Conservation (phyloP, 306 rosid species). For the Quercus dentata region DNA sequence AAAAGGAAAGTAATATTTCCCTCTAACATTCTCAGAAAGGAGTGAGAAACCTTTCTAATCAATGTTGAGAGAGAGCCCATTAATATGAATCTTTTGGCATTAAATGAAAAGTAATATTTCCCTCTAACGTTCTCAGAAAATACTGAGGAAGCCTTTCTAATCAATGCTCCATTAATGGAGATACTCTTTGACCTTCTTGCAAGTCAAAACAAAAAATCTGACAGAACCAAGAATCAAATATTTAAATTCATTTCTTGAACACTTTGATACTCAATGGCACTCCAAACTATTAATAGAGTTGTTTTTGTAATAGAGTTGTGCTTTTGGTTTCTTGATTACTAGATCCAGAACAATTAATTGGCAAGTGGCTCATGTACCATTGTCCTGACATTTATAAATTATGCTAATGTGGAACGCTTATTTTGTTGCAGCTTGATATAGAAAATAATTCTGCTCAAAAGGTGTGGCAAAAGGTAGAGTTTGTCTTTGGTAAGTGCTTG, state of each 20-base stretch:
- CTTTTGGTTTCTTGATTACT: not conserved
- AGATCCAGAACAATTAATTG: not conserved
- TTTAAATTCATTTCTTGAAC: not conserved
- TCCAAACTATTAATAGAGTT: not conserved
- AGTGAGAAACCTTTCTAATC: not conserved
- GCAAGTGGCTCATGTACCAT: not conserved
- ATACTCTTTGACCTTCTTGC: not conserved
- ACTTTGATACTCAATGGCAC: not conserved
- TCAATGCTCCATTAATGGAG: not conserved
- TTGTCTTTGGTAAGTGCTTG: constrained; percentile 73
- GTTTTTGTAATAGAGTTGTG: not conserved
- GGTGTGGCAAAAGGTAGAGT: constrained; percentile 83
- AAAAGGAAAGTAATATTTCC: not conserved
- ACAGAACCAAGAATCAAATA: not conserved
- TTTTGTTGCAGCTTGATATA: constrained; percentile 81
- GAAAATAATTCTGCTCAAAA: constrained; percentile 68
- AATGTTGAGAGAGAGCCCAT: not conserved
- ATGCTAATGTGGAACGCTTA: constrained; percentile 21
- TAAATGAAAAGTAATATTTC: not conserved
- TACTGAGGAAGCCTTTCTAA: not conserved
- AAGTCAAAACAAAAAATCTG: not conserved
- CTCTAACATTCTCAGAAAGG: not conserved
- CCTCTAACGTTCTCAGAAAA: not conserved
- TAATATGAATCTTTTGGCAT: not conserved
- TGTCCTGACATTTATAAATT: not conserved